phyloP scores from a whole-genome alignment of 352 stramenopile genomes.

The Phytophthora crassamura region DNA sequence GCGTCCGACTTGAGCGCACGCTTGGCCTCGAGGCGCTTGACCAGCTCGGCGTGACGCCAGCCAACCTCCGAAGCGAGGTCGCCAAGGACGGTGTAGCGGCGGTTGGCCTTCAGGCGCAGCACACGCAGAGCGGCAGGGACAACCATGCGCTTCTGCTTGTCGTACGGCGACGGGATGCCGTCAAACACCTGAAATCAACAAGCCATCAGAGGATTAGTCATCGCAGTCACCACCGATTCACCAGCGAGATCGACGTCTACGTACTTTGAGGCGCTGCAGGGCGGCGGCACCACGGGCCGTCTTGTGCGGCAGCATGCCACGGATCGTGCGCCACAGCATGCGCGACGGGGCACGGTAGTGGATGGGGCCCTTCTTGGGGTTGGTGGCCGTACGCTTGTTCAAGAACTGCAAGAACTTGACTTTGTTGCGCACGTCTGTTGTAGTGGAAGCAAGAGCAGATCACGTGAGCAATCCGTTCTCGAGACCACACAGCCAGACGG shows the following conservation, averaged over 20 bases:
- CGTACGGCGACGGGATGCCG: slow-evolving; percentile 98
- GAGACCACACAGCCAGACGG: slow-evolving; percentile 61
- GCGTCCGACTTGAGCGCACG: slow-evolving; percentile 95
- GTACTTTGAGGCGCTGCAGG: slow-evolving; percentile 95
- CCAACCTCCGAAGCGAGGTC: slow-evolving; percentile 95
- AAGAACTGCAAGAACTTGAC: slow-evolving; percentile 99
- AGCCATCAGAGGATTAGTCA: background rate
- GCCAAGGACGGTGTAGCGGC: slow-evolving; percentile 96
- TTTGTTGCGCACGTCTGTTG: slow-evolving; percentile 94
- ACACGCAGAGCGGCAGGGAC: slow-evolving; percentile 96
- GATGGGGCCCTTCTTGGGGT: slow-evolving; percentile 97
- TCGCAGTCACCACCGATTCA: background rate
- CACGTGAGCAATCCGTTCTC: slow-evolving; percentile 41
- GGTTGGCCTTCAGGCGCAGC: slow-evolving; percentile 94
- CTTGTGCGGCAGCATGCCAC: slow-evolving; percentile 99
- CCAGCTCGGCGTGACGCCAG: slow-evolving; percentile 97
- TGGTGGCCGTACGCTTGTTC: slow-evolving; percentile 98
- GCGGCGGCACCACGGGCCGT: slow-evolving; percentile 95
- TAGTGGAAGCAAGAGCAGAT: slow-evolving; percentile 39
- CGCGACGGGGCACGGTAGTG: slow-evolving; percentile 97
- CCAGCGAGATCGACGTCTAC: background rate
- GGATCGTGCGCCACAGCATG: slow-evolving; percentile 94
- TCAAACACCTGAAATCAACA: slow-evolving; percentile 92
- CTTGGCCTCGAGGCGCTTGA: slow-evolving; percentile 95
- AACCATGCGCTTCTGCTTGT: slow-evolving; percentile 99